These are phyloP conservation scores for Stropharia rugosoannulata DNA, from an alignment of 768 basidiomycete genomes.

Conservation along the genomic window DNA sequence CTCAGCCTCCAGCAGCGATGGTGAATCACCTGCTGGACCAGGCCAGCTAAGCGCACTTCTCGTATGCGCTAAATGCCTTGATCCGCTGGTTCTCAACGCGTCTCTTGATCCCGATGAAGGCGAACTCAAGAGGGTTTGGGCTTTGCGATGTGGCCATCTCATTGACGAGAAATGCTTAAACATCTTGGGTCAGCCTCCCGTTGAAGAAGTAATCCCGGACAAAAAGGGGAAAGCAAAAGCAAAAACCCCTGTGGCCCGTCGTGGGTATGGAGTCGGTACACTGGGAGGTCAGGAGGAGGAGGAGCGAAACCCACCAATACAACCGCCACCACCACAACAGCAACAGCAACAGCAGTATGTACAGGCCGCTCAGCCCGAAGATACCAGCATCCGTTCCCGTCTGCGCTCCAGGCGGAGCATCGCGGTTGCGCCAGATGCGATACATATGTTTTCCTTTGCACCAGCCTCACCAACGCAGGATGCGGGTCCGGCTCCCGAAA, in stretches of 20 bases:
- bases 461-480: not conserved
- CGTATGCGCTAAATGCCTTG: slow-evolving; percentile 66
- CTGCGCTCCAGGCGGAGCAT: slow-evolving; percentile 47
- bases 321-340: not conserved
- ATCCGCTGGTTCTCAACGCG: slow-evolving; percentile 57
- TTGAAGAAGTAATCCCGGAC: slow-evolving; percentile 13
- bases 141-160: slow-evolving; percentile 73
- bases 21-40: slow-evolving; percentile 6
- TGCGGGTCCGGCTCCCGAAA: not conserved
- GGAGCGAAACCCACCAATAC: not conserved
- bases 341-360: not conserved
- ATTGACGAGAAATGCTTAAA: slow-evolving; percentile 76
- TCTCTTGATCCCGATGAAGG: slow-evolving; percentile 47
- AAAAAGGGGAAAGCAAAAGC: slow-evolving; percentile 50
- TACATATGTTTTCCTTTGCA: slow-evolving; percentile 10
- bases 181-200: slow-evolving; percentile 49
- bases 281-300: not conserved
- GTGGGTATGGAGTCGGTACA: slow-evolving; percentile 11
- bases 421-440: not conserved
- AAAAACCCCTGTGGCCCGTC: slow-evolving; percentile 14
- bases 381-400: slow-evolving; percentile 51
- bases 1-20: slow-evolving; percentile 3
- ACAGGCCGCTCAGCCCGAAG: slow-evolving; percentile 20
- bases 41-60: slow-evolving; percentile 41
- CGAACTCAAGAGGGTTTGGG: slow-evolving; percentile 58